Base-by-base conservation (phyloP, 1,284 basidiomycete genomes). In the Amylostereum chailletii region DNA sequence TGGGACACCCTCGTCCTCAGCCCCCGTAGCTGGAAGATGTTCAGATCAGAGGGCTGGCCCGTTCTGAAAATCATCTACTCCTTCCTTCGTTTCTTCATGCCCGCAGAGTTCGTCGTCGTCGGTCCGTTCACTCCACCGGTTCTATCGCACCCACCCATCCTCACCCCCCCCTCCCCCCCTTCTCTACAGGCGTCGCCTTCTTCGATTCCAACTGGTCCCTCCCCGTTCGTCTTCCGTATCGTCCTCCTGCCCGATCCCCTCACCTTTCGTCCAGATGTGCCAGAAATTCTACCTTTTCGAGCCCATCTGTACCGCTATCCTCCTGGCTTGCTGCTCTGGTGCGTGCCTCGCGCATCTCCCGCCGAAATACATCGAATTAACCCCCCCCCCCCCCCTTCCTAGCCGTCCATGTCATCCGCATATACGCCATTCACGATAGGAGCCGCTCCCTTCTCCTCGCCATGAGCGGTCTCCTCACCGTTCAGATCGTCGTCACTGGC, bases 1-100 rank as follows among this genome's bases (percentile, higher is more conserved):
- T 90, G 87, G 87, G 87, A 90, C 59, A 82, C 86, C 34, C 79
- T 90, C 56, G 87, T 90, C 27, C 75, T 90, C 42, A 83, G 81
- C 4, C 87, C 87, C 0, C 70, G 87, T 45, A 81, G 82, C 48
- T 90, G 81, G 77, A 76, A 81, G 39, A 76, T 90, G 49, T 64
- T 81, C 56, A 78, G 75, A 60, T 70, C 73, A n/a, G 70, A 73
- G 41, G 79, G 79, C 57, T 90, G 87, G 87, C 86, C 87, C 0
- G 63, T 74, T 0, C 77, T 90, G 61, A 90, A 90, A 65, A 64
- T 81, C 39, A 68, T 88, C 42, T 89, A 82, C 68, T 76, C 84
- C 63, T 79, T 89, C 62, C 63, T 90, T 49, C 71, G 86, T 30
- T 33, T 83, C 47, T 82, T 84, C 65, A 87, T 90, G 78, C 83